Evolutionary conservation across 768 basidiomycete genomes (phyloP), one percentile per base, ranked within the genome.

Genomic region (Tulasnella sp.): DNA sequence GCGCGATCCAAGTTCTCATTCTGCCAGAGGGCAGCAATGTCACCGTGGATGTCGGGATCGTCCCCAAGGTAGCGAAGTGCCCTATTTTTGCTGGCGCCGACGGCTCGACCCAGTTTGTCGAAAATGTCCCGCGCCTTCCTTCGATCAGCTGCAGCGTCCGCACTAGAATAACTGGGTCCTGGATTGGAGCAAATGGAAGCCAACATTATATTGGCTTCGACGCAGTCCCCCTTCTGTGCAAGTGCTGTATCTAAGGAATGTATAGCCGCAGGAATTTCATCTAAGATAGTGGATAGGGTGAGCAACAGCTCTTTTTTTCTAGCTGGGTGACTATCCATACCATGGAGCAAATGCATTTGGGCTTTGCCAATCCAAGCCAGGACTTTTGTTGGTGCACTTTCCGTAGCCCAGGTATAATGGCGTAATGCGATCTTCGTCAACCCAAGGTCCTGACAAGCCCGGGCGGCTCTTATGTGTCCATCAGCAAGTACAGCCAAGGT

Each of bases 21-120:
- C 83, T 94, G 93, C 94, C 96, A 98, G 78, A 98, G 85, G 72
- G 92, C 91, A 16, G 96, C 96, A 81, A 98, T 92, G 85, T 98
- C 97, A n/a, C 92, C 87, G 82, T 95, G 93, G 90, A 98, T 91
- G 81, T 97, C 94, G 76, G 93, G 87, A 83, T 99, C 97, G 82
- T 83, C 76, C 84, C 83, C 64, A 31, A 83, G 80, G 28, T 82
- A 82, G 64, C 85, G 86, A 11, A 86, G 41, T 28, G 81, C 44
- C 42, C 64, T 40, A 58, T 42, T 69, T 76, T 72, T 42, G 34
- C 46, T 48, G 42, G 46, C 37, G 75, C 28, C n/a, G 24, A 75
- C 37, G 24, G 31, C 48, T 92, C 91, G 75, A 95, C 86, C 86
- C 8, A 94, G 91, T 12, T 92, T 90, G 74, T 97, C 95, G 83